Percentiles rank a stretch among this genome's conserved stretches.
These are phyloP conservation scores for Aspergillus sp. DNA, from an alignment of 2,329 filamentous ascomycete genomes.

Conservation along the genomic window DNA sequence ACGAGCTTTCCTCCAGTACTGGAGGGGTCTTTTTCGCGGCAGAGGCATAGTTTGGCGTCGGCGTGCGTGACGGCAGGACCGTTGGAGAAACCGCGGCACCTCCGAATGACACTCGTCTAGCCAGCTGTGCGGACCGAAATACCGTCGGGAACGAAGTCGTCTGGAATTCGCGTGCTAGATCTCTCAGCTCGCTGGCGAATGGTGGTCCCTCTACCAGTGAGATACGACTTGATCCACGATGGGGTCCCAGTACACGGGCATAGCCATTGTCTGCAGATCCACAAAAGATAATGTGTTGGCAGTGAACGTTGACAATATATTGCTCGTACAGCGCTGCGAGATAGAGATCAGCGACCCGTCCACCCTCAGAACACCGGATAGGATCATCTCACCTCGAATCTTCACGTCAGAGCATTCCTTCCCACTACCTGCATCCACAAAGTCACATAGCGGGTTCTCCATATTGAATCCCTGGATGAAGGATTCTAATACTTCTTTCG, in stretches of 20 bases:
- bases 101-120: no score
- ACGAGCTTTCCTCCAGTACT: neutral
- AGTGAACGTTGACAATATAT: constrained; percentile 39
- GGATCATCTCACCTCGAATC: constrained; percentile 33
- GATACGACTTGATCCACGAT: constrained; percentile 31
- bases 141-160: constrained; percentile 12
- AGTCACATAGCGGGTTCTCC: constrained; percentile 36
- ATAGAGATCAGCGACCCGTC: neutral
- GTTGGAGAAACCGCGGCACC: neutral
- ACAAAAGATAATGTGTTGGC: constrained; percentile 42
- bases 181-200: constrained; percentile 37
- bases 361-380: no score
- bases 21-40: constrained; percentile 6
- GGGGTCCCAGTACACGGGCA: constrained; percentile 39
- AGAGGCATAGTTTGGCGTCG: constrained; percentile 16
- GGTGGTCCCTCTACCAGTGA: constrained; percentile 38
- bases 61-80: constrained; percentile 10
- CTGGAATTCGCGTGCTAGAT: constrained; percentile 21
- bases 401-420: constrained; percentile 47
- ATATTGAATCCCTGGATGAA: constrained; percentile 47
- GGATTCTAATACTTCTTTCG: constrained; percentile 23
- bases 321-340: constrained; percentile 28
- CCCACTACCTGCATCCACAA: constrained; percentile 43
- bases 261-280: constrained; percentile 45
- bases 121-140: constrained; percentile 13